A percentile compares a stretch with the other conserved stretches of the same genome.
Conservation (phyloP, 768 basidiomycete genomes). For the Lactarius trivialis region DNA sequence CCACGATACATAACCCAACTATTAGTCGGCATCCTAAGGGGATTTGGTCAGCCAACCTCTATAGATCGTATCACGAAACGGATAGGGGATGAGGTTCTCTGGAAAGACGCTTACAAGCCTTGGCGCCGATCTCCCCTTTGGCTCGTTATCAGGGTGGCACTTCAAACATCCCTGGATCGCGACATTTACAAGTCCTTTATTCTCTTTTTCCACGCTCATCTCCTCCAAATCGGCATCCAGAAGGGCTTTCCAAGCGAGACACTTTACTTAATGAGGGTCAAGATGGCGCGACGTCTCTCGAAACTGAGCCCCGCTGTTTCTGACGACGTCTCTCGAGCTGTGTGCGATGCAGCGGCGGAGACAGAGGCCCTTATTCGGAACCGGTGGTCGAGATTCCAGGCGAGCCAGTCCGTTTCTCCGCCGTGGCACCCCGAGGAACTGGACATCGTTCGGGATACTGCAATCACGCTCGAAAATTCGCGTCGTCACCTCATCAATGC, state of each 20-base stretch:
- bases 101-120: slow-evolving; percentile 25
- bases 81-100: background rate
- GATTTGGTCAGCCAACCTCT: slow-evolving; percentile 30
- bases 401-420: background rate
- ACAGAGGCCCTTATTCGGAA: background rate
- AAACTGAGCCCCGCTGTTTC: background rate
- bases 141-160: slow-evolving; percentile 30
- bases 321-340: background rate
- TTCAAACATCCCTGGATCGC: slow-evolving; percentile 27
- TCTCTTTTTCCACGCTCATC: background rate
- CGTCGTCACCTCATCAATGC: background rate
- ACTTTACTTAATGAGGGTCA: background rate
- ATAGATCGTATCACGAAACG: slow-evolving; percentile 17
- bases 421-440: background rate
- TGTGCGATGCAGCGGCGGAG: background rate
- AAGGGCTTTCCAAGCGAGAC: background rate
- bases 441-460: background rate
- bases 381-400: background rate
- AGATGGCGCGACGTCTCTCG: background rate
- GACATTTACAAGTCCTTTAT: background rate
- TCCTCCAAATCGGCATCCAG: background rate
- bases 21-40: slow-evolving; percentile 9
- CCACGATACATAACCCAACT: background rate
- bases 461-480: background rate
- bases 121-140: background rate